Percentiles rank a stretch among this genome's conserved stretches.
Conservation (phyloP, 805 yeast species). For the Alloascoidea hylecoeti region DNA sequence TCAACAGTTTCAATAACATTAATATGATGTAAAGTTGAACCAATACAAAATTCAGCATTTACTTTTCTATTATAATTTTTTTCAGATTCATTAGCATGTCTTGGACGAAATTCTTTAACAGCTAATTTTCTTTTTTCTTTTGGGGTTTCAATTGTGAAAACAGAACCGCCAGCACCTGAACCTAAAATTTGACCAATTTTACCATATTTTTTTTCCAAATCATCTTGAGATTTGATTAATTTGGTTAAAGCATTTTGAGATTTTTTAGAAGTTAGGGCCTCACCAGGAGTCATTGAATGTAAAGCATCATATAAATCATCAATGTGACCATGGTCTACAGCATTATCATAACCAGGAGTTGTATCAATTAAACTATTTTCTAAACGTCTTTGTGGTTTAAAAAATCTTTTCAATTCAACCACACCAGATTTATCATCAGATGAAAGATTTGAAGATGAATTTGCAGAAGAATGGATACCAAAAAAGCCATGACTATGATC, state of each 20-base stretch:
- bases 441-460: too few species aligned
- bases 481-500: too few species aligned
- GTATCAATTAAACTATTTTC: not conserved
- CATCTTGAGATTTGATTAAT: not conserved
- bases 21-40: conserved; percentile 79
- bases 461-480: too few species aligned
- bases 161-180: conserved; percentile 93
- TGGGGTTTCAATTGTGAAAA: conserved; percentile 53
- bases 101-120: conserved; percentile 80
- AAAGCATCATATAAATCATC: conserved; percentile 3
- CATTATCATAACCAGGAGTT: conserved; percentile 6
- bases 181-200: conserved; percentile 81
- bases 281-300: not conserved
- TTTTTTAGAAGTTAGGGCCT: not conserved
- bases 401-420: conserved; percentile 28
- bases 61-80: conserved; percentile 86
- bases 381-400: conserved; percentile 18
- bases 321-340: conserved; percentile 7
- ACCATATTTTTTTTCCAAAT: conserved; percentile 48
- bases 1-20: conserved; percentile 87
- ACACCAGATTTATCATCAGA: conserved; percentile 4
- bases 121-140: conserved; percentile 69
- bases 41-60: conserved; percentile 90
- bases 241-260: not conserved
- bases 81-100: conserved; percentile 57